These are phyloP conservation scores for Arctostaphylos glauca DNA, from an alignment of 148 eudicot genomes.

Conservation along the genomic window DNA sequence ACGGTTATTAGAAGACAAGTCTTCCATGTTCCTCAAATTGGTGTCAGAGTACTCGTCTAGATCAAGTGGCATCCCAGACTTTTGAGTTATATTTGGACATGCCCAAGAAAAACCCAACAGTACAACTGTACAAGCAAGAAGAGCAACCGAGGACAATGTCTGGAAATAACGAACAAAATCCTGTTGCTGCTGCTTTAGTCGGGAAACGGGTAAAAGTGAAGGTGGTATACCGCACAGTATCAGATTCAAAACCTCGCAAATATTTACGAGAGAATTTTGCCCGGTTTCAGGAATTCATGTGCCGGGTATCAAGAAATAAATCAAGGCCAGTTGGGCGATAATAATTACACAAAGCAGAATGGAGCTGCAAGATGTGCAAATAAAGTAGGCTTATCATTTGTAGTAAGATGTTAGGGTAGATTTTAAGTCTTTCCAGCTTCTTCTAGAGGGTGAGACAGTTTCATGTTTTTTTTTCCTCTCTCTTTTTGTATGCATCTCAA, in stretches of 20 bases:
- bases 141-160: not conserved
- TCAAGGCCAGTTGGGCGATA: not conserved
- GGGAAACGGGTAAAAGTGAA: not conserved
- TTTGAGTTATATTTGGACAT: constrained; percentile 5
- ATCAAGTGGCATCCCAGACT: constrained; percentile 46
- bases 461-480: not conserved
- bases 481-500: not conserved
- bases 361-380: not conserved
- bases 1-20: constrained; percentile 61
- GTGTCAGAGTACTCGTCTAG: constrained; percentile 83
- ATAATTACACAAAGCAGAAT: not conserved
- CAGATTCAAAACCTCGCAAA: not conserved
- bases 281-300: not conserved
- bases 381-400: not conserved
- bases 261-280: not conserved
- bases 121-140: not conserved
- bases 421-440: not conserved
- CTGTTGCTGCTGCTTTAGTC: constrained; percentile 6
- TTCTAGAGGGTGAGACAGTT: not conserved
- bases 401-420: not conserved
- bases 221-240: not conserved
- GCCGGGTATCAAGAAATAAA: constrained; percentile 7
- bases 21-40: constrained; percentile 74
- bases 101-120: not conserved
- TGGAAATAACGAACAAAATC: not conserved